phyloP scores from a whole-genome alignment of 345 rosid genomes.

The Dipteronia sinensis region DNA sequence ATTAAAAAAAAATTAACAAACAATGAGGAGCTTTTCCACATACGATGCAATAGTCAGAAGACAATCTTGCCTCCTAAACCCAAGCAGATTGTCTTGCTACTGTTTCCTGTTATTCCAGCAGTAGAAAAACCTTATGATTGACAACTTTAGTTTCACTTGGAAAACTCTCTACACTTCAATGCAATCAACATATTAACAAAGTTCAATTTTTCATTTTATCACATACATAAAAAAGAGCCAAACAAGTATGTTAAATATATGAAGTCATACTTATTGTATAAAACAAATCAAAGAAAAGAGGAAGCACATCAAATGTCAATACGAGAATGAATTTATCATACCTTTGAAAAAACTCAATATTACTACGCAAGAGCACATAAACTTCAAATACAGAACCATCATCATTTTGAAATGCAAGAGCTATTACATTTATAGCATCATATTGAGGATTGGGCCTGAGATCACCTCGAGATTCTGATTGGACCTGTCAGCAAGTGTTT shows the following conservation, averaged over 20 bases:
- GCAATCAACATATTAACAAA: not conserved
- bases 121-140: not conserved
- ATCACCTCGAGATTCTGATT: slow-evolving; percentile 85
- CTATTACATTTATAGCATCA: slow-evolving; percentile 73
- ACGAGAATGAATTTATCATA: slow-evolving; percentile 22
- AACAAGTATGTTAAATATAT: slow-evolving; percentile 10
- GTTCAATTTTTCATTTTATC: not conserved
- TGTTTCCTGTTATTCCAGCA: not conserved
- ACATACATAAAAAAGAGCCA: not conserved
- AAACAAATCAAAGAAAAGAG: not conserved
- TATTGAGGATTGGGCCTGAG: slow-evolving; percentile 84
- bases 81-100: not conserved
- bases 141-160: not conserved
- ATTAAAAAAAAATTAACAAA: no score
- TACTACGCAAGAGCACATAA: slow-evolving; percentile 58
- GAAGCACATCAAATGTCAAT: slow-evolving; percentile 1
- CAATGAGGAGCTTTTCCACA: not conserved
- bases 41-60: not conserved
- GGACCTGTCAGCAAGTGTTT: slow-evolving; percentile 57
- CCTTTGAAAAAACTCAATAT: slow-evolving; percentile 51
- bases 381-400: slow-evolving; percentile 44
- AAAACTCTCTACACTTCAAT: no score
- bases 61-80: slow-evolving; percentile 1
- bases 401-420: slow-evolving; percentile 75
- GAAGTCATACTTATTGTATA: not conserved